Base-by-base conservation (phyloP, 2,329 filamentous ascomycete genomes). In the Capronia epimyces region DNA sequence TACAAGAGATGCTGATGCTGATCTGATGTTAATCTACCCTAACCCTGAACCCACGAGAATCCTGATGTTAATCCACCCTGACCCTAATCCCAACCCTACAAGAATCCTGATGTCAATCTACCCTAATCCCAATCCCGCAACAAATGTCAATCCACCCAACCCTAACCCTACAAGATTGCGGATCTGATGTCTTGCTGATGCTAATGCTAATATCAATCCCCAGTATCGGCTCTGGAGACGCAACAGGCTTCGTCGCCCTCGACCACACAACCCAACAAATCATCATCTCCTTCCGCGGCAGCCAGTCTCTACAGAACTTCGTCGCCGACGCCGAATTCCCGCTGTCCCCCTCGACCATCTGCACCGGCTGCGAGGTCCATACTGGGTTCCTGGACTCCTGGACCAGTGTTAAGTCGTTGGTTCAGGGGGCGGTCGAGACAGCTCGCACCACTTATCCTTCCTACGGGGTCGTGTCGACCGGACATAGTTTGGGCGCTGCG, bases 401-500 rank as follows among this genome's bases (percentile, higher is more conserved):
- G 75, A 46, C 60, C 13, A 46, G 59, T 0, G 65, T 67, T 1
- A 66, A 72, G 9, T 56, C 62, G 2, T 59, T 62, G 1, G 64
- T 79, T 1, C 59, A 71, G 4, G 52, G 61, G 0, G 65, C 71
- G 4, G 61, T 79, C 21, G 53, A 66, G 7, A 57, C 58, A 7
- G 69, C 70, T 0, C 60, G 60, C 1, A 57, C 59, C 0, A 54
- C 62, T 10, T 67, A 74, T 57, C 68, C 75, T 0, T 60, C 53
- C 18, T 76, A 71, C 61, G 66, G 63, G 22, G 56, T 79, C 40
- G 65, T 75, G 0, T 55, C 72, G 3, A 75, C 73, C 0, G 76
- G 76, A 1, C 76, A 79, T 59, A 75, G 70, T 48, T 69, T 78
- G 3, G 76, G 76, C 2, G 76, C 65, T 40, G 76, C 76, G 1